A percentile compares a stretch with the other conserved stretches of the same genome.
These are phyloP conservation scores for Xylaria sp. DNA, from an alignment of 2,329 filamentous ascomycete genomes.

Conservation along the genomic window DNA sequence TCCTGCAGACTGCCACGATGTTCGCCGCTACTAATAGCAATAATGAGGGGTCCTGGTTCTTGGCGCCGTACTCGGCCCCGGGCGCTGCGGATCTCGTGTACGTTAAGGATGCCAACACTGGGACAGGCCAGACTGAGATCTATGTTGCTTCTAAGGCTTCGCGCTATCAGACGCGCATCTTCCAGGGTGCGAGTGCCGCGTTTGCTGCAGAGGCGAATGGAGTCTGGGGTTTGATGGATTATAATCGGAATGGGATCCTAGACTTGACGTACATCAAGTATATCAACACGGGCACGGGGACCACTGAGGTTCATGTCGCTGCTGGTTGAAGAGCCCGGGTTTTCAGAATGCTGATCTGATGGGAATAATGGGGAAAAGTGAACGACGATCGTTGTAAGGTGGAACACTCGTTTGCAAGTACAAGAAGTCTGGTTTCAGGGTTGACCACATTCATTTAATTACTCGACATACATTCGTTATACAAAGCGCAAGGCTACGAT, in stretches of 20 bases:
- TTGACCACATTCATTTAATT: not conserved
- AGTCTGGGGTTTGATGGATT: conserved; percentile 23
- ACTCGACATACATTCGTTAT: not conserved
- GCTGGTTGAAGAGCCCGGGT: conserved; percentile 16
- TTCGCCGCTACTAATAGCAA: conserved; percentile 1
- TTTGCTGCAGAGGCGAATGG: conserved; percentile 27
- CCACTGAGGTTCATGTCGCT: conserved; percentile 29
- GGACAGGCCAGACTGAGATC: conserved; percentile 16
- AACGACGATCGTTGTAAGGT: not conserved
- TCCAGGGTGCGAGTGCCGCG: conserved; percentile 13
- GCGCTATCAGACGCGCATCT: conserved; percentile 15
- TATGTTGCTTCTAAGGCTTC: conserved; percentile 23
- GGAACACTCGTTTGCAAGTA: not conserved
- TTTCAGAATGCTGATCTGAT: not conserved
- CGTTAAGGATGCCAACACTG: conserved; percentile 14
- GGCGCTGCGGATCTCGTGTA: conserved; percentile 26
- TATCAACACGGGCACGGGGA: conserved; percentile 15
- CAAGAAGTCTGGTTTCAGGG: not conserved
- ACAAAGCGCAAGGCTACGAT: not conserved
- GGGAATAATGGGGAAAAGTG: not conserved
- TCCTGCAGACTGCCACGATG: conserved; percentile 15
- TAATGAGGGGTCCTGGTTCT: conserved; percentile 25
- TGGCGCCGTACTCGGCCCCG: conserved; percentile 20
- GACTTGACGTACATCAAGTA: conserved; percentile 31
- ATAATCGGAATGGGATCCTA: conserved; percentile 4